Conservation (phyloP, 2,329 filamentous ascomycete species). For the Paramyrothecium sp. region DNA sequence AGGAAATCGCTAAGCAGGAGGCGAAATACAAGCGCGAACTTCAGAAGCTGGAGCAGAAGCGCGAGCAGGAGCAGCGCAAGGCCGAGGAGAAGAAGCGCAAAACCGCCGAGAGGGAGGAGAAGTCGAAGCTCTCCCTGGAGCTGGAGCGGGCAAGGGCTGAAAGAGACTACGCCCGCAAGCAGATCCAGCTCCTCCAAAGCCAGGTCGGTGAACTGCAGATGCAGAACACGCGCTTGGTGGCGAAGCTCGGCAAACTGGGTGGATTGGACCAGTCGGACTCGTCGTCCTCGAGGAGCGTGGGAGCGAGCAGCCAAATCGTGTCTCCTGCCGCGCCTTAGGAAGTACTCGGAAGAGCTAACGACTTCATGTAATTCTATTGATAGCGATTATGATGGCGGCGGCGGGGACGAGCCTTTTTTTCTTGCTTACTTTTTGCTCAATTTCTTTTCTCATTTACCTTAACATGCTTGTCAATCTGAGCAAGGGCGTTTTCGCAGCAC, state of each 20-base stretch:
- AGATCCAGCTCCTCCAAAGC: conserved; percentile 52
- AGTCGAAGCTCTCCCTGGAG: conserved; percentile 45
- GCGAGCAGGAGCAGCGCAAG: conserved; percentile 60
- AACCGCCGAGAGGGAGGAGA: conserved; percentile 52
- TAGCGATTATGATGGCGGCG: neutral
- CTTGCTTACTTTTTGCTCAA: too few relatives aligned
- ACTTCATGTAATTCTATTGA: neutral
- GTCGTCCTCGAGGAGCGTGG: conserved; percentile 23
- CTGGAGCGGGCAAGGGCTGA: conserved; percentile 51
- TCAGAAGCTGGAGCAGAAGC: conserved; percentile 62
- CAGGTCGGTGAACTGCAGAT: conserved; percentile 58
- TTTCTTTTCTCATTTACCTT: too few relatives aligned
- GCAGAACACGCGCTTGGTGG: conserved; percentile 59
- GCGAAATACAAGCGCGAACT: conserved; percentile 66
- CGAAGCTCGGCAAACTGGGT: conserved; percentile 46
- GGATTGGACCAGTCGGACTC: conserved; percentile 38
- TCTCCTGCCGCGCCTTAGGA: neutral
- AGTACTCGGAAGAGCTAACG: neutral
- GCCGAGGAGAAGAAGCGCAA: conserved; percentile 51
- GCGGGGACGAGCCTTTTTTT: too few relatives aligned
- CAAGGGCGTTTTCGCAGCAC: neutral
- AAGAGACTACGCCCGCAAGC: conserved; percentile 48
- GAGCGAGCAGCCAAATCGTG: conserved; percentile 2
- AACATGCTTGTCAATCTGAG: too few relatives aligned
- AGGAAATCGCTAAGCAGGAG: conserved; percentile 63